These are phyloP conservation scores for Aleurites moluccanus DNA, from an alignment of 441 rosid species.

Conservation along the genomic window DNA sequence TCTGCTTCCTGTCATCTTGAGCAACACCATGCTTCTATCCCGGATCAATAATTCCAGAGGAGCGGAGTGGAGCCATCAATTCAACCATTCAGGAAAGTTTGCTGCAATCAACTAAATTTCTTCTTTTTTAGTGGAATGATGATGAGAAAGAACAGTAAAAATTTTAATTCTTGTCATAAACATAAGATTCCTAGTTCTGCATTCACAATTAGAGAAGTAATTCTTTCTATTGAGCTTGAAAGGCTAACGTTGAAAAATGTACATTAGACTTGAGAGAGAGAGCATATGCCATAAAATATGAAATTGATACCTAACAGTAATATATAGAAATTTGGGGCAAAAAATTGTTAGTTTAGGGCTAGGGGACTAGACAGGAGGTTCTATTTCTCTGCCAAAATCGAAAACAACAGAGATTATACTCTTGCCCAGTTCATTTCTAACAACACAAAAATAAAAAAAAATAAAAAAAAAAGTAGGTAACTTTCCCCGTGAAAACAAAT, in stretches of 20 bases:
- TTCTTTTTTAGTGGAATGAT: background rate
- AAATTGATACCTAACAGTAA: background rate
- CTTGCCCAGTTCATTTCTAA: background rate
- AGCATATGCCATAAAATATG: background rate
- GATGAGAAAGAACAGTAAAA: background rate
- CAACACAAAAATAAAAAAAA: no score
- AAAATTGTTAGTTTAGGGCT: background rate
- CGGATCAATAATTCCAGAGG: conserved; percentile 57
- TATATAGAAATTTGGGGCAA: background rate
- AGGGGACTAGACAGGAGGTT: background rate
- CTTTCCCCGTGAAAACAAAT: background rate
- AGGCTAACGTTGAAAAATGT: background rate
- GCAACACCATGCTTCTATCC: conserved; percentile 98
- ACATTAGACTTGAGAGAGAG: no score
- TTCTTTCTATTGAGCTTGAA: background rate
- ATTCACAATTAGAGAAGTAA: background rate
- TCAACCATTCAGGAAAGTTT: conserved; percentile 19
- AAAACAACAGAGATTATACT: background rate
- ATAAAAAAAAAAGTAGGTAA: background rate
- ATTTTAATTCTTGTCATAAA: background rate
- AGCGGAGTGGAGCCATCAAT: conserved; percentile 22
- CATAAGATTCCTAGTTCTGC: background rate
- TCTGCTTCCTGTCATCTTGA: conserved; percentile 89
- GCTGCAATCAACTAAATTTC: background rate
- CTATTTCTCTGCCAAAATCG: background rate